A percentile compares a stretch with the other conserved stretches of the same genome.
Conservation (phyloP, 139 green algal genomes). For the Closterium sp. region DNA sequence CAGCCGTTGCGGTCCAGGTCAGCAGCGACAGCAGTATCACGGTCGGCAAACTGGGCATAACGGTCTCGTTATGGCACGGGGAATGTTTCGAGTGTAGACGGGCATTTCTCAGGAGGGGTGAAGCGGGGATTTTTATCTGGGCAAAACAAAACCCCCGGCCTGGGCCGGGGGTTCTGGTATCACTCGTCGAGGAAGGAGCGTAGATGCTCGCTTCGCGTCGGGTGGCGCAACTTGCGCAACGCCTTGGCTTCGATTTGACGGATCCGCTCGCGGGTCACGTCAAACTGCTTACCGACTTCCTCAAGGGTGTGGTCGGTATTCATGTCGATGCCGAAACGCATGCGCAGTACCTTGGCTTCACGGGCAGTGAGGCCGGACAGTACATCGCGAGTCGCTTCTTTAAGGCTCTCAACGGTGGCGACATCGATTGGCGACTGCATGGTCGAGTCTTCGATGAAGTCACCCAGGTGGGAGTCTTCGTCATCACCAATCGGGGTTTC, state of each 20-base stretch:
- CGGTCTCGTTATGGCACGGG: too few species aligned
- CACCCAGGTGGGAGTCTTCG: background rate
- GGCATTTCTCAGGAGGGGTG: too few species aligned
- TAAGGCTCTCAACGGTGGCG: background rate
- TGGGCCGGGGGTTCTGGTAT: too few species aligned
- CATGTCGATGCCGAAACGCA: conserved; percentile 87
- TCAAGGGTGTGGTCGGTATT: conserved; percentile 73
- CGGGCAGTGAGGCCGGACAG: conserved; percentile 60
- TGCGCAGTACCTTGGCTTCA: conserved; percentile 77
- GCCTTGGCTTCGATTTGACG: conserved; percentile 94
- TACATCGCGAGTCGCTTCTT: background rate
- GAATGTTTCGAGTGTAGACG: too few species aligned
- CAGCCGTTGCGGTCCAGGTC: too few species aligned
- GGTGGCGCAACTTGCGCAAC: conserved; percentile 74
- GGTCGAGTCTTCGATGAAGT: background rate
- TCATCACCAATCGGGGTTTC: conserved; percentile 7
- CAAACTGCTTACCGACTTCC: conserved; percentile 69
- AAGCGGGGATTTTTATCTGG: too few species aligned
- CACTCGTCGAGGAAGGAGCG: too few species aligned
- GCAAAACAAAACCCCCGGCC: too few species aligned
- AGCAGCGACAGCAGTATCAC: too few species aligned
- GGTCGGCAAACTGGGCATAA: too few species aligned
- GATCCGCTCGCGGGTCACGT: conserved; percentile 90
- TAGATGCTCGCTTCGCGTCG: too few species aligned
- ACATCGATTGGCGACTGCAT: background rate